Base-by-base conservation (phyloP, 345 rosid genomes). In the Linum trigynum region DNA sequence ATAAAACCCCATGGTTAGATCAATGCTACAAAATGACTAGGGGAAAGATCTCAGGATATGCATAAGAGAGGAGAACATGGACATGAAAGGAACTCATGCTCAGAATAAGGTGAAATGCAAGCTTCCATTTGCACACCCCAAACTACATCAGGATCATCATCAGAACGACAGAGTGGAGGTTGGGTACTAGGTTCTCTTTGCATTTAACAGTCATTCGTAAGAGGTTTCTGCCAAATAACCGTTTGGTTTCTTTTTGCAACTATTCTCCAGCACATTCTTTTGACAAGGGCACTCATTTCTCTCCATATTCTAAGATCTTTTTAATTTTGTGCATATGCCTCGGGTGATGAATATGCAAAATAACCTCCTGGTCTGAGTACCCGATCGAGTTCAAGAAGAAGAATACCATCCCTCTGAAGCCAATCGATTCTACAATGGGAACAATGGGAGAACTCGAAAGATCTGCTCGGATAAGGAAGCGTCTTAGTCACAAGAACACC, bases 401-500 rank as follows among this genome's bases (percentile, higher is more conserved):
- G 96, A 69, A 94, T 80, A 5, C 99, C 99, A 35, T 91, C 92
- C 78, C 99, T 88, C 69, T 94, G 99, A 67, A 94, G 97, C 99
- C 99, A 94, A 76, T 94, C 99, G 51, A 94, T 94, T 69, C 99
- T 81, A 76, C 99, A 94, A 36, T 97, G 89, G 57, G 97, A 90
- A 81, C 99, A 94, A 66, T 94, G 99, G 61, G 99, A 92, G 61
- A 94, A 82, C 71, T 94, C 99, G 64, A 91, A 94, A 48, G 99
- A 94, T 77, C 99, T 91, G 79, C 99, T 94, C 12, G 99, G 99
- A 78, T 94, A 94, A 65, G 99, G 97, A 43, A 94, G 90, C 65
- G 97, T 84, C 83, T 84, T 88, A 57, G 99, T 94, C 37, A 97
- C 99, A 57, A 94, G 65, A 74, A 94, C 96, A 72, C 99, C 97